These are phyloP conservation scores for Hippophae gyantsensis DNA, from an alignment of 306 rosid genomes.

Conservation along the genomic window DNA sequence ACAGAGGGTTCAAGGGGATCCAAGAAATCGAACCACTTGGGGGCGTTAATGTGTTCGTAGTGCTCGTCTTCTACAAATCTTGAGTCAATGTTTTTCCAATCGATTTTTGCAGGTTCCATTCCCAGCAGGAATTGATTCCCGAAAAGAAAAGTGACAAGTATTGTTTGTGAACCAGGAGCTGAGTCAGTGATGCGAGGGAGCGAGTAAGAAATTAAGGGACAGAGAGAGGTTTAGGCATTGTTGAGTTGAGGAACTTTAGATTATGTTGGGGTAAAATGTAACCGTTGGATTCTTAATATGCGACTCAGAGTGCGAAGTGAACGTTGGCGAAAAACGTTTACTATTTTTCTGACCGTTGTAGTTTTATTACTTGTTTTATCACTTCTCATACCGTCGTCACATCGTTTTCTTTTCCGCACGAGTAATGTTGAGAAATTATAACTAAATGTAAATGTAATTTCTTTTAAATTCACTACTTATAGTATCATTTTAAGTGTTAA, in stretches of 20 bases:
- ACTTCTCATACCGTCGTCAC: too few relatives aligned
- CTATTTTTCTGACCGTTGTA: constrained; percentile 57
- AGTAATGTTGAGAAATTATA: too few relatives aligned
- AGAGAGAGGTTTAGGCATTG: constrained; percentile 6
- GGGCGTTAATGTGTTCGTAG: constrained; percentile 82
- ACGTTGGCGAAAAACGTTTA: constrained; percentile 23
- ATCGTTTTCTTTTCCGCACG: too few relatives aligned
- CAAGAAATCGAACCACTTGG: constrained; percentile 87
- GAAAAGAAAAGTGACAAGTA: neutral
- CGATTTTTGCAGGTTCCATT: constrained; percentile 95
- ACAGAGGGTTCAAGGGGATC: constrained; percentile 25
- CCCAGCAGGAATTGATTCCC: neutral
- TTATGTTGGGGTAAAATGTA: constrained; percentile 18
- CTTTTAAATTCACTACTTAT: too few relatives aligned
- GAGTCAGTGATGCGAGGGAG: constrained; percentile 4
- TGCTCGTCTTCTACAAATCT: constrained; percentile 61
- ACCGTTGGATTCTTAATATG: constrained; percentile 33
- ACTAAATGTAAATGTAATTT: too few relatives aligned
- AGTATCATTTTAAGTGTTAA: too few relatives aligned
- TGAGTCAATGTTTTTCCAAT: constrained; percentile 84
- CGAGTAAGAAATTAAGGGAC: constrained; percentile 4
- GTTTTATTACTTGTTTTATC: constrained; percentile 1
- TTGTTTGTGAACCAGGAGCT: neutral
- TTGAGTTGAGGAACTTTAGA: constrained; percentile 4
- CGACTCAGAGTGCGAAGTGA: constrained; percentile 9